Evolutionary conservation across 352 stramenopile species (phyloP), one percentile per base, ranked within the genome.

Genomic region (Saprolegnia parasitica): DNA sequence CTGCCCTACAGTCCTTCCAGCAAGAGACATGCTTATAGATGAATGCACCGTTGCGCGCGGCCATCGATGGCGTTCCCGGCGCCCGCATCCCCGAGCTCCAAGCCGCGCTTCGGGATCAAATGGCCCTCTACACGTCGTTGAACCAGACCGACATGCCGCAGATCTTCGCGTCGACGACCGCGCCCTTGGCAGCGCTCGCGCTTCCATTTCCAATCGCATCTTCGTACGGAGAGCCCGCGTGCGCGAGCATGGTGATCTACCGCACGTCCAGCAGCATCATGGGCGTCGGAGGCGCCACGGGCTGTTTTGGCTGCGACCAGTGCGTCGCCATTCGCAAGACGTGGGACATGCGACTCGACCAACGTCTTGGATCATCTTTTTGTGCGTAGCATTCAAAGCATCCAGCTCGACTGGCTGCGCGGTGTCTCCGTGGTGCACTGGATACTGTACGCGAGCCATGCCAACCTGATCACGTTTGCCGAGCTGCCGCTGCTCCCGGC

Each of bases 301-400:
- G 84, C 15, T 92, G 82, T 45, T 90, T 89, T 58, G 77, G 73
- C 23, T 92, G 84, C 57, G 85, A 88, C 58, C 75, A 74, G 2
- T 92, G 84, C 68, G 68, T 76, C 6, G 55, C 54, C 20, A 71
- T 90, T 0, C 49, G 45, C 5, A 61, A 77, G 5, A 73, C 84
- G 10, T 58, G 11, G 11, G 35, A 20, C 35, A 21, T 2, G 3
- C 18, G 42, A 16, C 52, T 4, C 13, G 52, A 2, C 9, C 88
- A 8, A 57, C 42, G 9, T 71, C 73, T 8, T 72, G 78, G 0
- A n/a, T n/a, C n/a, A n/a, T n/a, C n/a, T n/a, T n/a, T 68, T 71
- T 37, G 80, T 78, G 10, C 70, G 73, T 4, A 89, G 83, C 79
- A 68, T 73, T 24, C 75, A 72, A 1, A 70, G 78, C 21, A 74